Evolutionary conservation across 2,329 filamentous ascomycete species (phyloP), one percentile per base, ranked within the genome.

Genomic region (Ceratocystis variospora): DNA sequence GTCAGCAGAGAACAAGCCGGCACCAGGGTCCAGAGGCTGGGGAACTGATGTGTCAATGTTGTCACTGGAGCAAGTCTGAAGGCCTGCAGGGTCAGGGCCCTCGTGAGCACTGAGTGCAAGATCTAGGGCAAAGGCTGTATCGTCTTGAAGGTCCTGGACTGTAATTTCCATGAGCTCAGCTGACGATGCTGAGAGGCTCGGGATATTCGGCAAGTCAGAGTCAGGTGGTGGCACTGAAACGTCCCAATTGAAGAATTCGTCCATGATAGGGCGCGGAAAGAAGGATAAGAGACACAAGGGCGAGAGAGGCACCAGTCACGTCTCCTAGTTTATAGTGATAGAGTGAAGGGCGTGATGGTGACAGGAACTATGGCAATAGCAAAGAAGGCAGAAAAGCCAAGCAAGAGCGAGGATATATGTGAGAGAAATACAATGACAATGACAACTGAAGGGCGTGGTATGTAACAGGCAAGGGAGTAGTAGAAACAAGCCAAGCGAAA

Each of bases 211-310:
- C 5, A 59, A 17, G 55, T 59, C 10, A 33, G 55, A 3, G 44
- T 10, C 64, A 31, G 17, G 46, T 6, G 59, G 64, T 10, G 46
- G 28, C 22, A 33, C 57, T 25, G 65, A 45, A 19, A 10, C 31
- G 17, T 84, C 81, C 82, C 83, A 86, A 72, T 85, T 78, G 73
- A 88, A 81, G 72, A 87, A 84, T 69, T 86, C 81, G 66, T 87
- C 83, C 77, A 81, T 76, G 22, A 33, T 63, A 37, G 55, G 28
- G 55, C 28, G 55, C 33, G 5, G n/a, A 15, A 37, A 7, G 55
- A 17, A 45, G 10, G 1, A 41, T 28, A 37, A 22, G 33, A 57
- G 53, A 33, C 53, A 59, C 7, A 37, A n/a, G 33, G 33, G 28
- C 7, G 22, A 19, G 53, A 3, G 22, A 19, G 53, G 17, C 12